Percentiles rank a stretch among this genome's conserved stretches.
These are phyloP conservation scores for Trichoderma guizhouense DNA, from an alignment of 2,329 filamentous ascomycete genomes.

Conservation along the genomic window DNA sequence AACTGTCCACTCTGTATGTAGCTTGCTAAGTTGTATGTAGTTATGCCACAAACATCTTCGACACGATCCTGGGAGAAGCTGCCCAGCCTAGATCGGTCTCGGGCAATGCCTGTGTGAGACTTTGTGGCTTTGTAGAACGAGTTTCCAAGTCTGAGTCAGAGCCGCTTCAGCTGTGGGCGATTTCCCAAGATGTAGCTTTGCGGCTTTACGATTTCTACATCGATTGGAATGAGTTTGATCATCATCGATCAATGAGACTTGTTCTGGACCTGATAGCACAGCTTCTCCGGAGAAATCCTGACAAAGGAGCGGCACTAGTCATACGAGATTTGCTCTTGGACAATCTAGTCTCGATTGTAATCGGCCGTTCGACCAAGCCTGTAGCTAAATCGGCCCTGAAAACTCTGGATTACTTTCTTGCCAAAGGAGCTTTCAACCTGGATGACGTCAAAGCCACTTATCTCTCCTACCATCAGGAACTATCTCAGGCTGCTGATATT, in stretches of 20 bases:
- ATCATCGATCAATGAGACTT: slow-evolving; percentile 61
- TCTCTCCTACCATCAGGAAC: slow-evolving; percentile 34
- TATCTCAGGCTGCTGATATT: slow-evolving; percentile 15
- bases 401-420: slow-evolving; percentile 62
- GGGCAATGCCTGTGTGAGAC: slow-evolving; percentile 54
- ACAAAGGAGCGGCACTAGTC: slow-evolving; percentile 32
- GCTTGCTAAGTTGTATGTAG: slow-evolving; percentile 20
- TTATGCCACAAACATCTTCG: slow-evolving; percentile 43
- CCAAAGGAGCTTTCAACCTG: slow-evolving; percentile 54
- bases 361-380: slow-evolving; percentile 57
- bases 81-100: slow-evolving; percentile 53
- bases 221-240: slow-evolving; percentile 65
- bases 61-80: slow-evolving; percentile 46
- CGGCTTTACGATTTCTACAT: slow-evolving; percentile 60
- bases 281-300: slow-evolving; percentile 50
- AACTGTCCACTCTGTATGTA: not conserved
- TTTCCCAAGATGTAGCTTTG: slow-evolving; percentile 45
- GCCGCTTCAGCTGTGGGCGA: slow-evolving; percentile 47
- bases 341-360: slow-evolving; percentile 56
- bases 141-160: slow-evolving; percentile 49
- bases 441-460: slow-evolving; percentile 46
- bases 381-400: slow-evolving; percentile 69
- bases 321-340: slow-evolving; percentile 47
- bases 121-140: slow-evolving; percentile 61
- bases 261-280: slow-evolving; percentile 56